Percentiles rank a stretch among this genome's conserved stretches.
phyloP scores from a whole-genome alignment of 805 yeast species.

The Yarrowia hollandica region DNA sequence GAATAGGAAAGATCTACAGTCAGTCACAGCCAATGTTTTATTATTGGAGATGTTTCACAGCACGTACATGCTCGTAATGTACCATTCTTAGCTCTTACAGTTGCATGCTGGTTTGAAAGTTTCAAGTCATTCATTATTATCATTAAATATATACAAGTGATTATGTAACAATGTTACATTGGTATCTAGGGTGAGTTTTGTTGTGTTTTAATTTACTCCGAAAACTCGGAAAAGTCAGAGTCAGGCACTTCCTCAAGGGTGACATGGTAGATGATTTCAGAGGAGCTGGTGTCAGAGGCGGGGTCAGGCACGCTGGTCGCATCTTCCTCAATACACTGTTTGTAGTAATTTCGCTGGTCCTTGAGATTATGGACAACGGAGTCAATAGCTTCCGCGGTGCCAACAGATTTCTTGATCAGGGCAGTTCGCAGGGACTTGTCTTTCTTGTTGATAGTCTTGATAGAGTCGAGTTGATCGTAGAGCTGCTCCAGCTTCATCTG shows the following conservation, averaged over 20 bases:
- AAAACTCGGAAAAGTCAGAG: conserved; percentile 5
- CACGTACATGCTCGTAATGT: too few species aligned
- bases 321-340: conserved; percentile 15
- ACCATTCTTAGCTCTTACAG: too few species aligned
- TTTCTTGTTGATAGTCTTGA: conserved; percentile 14
- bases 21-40: too few species aligned
- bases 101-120: too few species aligned
- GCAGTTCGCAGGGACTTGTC: conserved; percentile 18
- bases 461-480: conserved; percentile 35
- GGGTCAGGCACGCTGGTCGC: background rate
- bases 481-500: conserved; percentile 36
- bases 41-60: too few species aligned
- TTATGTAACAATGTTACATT: background rate
- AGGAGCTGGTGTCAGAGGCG: conserved; percentile 19
- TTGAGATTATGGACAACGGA: conserved; percentile 3
- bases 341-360: conserved; percentile 23
- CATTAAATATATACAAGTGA: conserved; percentile 14
- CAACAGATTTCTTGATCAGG: conserved; percentile 23
- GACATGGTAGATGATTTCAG: conserved; percentile 29
- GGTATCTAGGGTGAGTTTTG: background rate
- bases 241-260: conserved; percentile 23
- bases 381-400: conserved; percentile 28
- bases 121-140: background rate
- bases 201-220: background rate
- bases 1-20: too few species aligned